These are phyloP conservation scores for Fraxinus velutina DNA, from an alignment of 305 asterid species.

Conservation along the genomic window DNA sequence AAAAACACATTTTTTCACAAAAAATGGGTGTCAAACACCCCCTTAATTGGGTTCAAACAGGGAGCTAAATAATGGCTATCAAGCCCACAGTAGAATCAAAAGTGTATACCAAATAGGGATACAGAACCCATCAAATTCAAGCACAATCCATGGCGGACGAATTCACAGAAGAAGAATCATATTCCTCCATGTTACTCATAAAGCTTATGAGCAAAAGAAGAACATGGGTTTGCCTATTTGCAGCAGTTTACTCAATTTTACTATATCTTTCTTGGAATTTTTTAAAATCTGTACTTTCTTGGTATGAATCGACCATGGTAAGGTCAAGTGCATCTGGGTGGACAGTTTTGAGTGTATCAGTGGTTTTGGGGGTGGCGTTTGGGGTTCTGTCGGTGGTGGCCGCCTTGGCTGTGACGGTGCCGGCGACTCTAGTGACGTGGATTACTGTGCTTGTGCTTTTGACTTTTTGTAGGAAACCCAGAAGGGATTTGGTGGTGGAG, in stretches of 20 bases:
- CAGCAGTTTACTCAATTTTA: conserved; percentile 35
- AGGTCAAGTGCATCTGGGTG: conserved; percentile 22
- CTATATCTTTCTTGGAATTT: conserved; percentile 40
- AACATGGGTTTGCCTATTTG: conserved; percentile 35
- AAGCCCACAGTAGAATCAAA: not conserved
- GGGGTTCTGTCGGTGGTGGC: not conserved
- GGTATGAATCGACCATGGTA: conserved; percentile 31
- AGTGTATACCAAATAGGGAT: not conserved
- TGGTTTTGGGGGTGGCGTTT: conserved; percentile 34
- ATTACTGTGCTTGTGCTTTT: conserved; percentile 37
- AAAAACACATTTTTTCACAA: no score
- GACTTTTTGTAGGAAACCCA: conserved; percentile 40
- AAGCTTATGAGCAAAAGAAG: conserved; percentile 40
- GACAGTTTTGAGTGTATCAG: conserved; percentile 38
- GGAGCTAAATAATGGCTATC: not conserved
- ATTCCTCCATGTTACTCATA: conserved; percentile 22
- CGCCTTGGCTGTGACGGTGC: conserved; percentile 35
- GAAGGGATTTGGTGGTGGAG: conserved; percentile 36
- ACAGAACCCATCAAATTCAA: not conserved
- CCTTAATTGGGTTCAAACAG: no score
- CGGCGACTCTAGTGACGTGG: conserved; percentile 43
- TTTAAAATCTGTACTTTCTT: conserved; percentile 31
- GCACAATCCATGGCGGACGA: conserved; percentile 20
- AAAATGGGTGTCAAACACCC: no score
- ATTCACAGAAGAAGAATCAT: conserved; percentile 9